Percentiles rank a stretch among this genome's conserved stretches.
phyloP scores from a whole-genome alignment of 306 rosid genomes.

The Arachis stenosperma region DNA sequence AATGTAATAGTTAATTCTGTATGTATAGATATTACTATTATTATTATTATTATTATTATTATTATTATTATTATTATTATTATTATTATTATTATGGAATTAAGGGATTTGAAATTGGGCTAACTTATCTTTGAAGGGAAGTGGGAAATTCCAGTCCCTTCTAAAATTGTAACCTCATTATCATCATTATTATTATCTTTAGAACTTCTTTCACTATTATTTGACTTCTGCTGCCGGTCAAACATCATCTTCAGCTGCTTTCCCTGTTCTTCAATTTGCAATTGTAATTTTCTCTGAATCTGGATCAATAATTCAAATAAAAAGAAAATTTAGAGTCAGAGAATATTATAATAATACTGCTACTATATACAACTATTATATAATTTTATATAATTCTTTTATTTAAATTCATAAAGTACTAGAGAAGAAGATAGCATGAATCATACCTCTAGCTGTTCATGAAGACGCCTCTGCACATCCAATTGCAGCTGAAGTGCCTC shows the following conservation, averaged over 20 bases:
- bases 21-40: background rate
- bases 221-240: slow-evolving; percentile 58
- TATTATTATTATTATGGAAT: background rate
- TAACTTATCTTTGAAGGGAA: slow-evolving; percentile 52
- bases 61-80: background rate
- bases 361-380: background rate
- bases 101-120: slow-evolving; percentile 14
- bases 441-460: slow-evolving; percentile 90
- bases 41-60: background rate
- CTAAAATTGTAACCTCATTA: slow-evolving; percentile 42
- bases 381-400: no score
- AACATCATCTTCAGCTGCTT: slow-evolving; percentile 63
- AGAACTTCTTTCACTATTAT: slow-evolving; percentile 30
- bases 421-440: background rate
- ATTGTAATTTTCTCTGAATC: slow-evolving; percentile 59
- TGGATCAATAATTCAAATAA: slow-evolving; percentile 26
- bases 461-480: slow-evolving; percentile 89
- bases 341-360: background rate
- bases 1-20: slow-evolving; percentile 12
- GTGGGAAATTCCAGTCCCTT: slow-evolving; percentile 39
- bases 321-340: slow-evolving; percentile 5
- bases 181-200: slow-evolving; percentile 30
- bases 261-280: slow-evolving; percentile 64
- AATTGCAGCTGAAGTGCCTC: slow-evolving; percentile 91
- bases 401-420: no score